phyloP scores from a whole-genome alignment of 768 basidiomycete species.

The Tephrocybe rancida region DNA sequence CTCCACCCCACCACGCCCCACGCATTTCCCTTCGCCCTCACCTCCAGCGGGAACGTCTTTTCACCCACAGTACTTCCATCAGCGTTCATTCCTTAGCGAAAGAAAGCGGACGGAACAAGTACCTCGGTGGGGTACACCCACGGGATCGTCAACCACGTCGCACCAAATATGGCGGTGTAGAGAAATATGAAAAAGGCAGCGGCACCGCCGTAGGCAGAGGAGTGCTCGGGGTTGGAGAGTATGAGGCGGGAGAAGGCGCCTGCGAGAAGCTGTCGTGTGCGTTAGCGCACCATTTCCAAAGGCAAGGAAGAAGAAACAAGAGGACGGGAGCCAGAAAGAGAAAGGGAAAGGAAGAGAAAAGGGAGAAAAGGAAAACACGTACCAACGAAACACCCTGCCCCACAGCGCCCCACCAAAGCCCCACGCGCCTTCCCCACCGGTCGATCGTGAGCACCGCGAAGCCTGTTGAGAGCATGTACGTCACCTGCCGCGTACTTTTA shows the following conservation, averaged over 20 bases:
- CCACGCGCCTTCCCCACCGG: constrained; percentile 43
- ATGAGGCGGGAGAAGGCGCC: constrained; percentile 42
- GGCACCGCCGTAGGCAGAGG: constrained; percentile 40
- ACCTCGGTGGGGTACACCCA: constrained; percentile 36
- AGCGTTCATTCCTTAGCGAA: neutral
- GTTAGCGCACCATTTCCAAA: no score
- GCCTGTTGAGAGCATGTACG: constrained; percentile 43
- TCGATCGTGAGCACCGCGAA: constrained; percentile 45
- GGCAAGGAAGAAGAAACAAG: constrained; percentile 14
- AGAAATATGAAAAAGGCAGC: constrained; percentile 46
- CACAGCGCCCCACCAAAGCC: constrained; percentile 48
- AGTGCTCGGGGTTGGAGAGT: constrained; percentile 41
- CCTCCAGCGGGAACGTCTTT: constrained; percentile 45
- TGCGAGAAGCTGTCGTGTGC: constrained; percentile 28
- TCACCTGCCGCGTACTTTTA: constrained; percentile 25
- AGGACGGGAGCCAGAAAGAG: neutral
- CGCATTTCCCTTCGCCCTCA: constrained; percentile 47
- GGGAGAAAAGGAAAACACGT: constrained; percentile 4
- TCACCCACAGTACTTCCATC: constrained; percentile 1
- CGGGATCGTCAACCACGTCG: constrained; percentile 49
- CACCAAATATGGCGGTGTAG: constrained; percentile 45
- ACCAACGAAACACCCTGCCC: constrained; percentile 37
- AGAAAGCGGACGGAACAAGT: neutral
- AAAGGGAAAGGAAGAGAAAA: neutral
- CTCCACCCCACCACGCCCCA: constrained; percentile 49